Conservation (phyloP, 106 monocot species). For the Vanilla planifolia region DNA sequence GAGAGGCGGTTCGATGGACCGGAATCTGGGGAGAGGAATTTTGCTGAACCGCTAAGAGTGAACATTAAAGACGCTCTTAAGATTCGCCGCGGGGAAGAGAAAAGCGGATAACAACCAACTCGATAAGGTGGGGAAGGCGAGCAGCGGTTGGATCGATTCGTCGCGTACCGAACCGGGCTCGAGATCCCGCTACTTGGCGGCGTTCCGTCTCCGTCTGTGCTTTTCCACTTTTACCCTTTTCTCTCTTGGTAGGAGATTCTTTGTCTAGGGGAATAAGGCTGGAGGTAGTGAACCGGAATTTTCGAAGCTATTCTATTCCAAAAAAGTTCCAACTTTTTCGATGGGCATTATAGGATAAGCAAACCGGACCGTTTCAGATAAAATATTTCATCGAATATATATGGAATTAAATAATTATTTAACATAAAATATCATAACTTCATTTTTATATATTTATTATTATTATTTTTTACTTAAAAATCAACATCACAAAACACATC, state of each 20-base stretch:
- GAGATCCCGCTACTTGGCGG: slow-evolving; percentile 10
- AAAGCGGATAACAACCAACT: background rate
- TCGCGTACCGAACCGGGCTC: slow-evolving; percentile 5
- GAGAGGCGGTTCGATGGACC: slow-evolving; percentile 5
- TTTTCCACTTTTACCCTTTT: background rate
- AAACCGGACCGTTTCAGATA: too few relatives aligned
- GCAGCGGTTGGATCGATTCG: background rate
- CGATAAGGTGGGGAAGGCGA: too few relatives aligned
- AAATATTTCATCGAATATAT: too few relatives aligned
- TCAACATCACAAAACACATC: too few relatives aligned
- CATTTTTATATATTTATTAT: too few relatives aligned
- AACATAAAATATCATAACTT: too few relatives aligned
- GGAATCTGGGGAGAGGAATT: slow-evolving; percentile 1
- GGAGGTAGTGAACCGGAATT: too few relatives aligned
- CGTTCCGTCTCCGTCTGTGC: background rate
- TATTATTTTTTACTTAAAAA: too few relatives aligned
- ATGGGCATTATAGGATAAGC: too few relatives aligned
- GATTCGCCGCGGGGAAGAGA: background rate
- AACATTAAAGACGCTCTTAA: slow-evolving; percentile 1
- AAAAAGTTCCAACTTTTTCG: too few relatives aligned
- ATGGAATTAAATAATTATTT: too few relatives aligned
- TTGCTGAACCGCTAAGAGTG: background rate
- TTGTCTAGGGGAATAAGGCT: slow-evolving; percentile 1
- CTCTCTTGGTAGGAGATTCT: background rate
- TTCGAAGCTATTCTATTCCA: too few relatives aligned